These are phyloP conservation scores for Stellera chamaejasme DNA, from an alignment of 345 rosid species.

Conservation along the genomic window DNA sequence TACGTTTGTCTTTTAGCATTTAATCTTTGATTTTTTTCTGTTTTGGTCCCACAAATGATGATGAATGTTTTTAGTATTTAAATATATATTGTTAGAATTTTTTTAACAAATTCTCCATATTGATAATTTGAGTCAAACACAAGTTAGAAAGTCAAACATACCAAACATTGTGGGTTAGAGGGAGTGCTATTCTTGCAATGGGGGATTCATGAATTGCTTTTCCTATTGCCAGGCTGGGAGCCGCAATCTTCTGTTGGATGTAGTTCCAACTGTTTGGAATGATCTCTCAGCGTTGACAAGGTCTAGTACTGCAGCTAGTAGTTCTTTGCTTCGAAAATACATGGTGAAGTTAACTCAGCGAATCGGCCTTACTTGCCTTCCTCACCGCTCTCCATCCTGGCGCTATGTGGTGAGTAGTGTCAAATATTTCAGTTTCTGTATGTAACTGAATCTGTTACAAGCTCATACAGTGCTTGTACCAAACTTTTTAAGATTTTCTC, in stretches of 20 bases:
- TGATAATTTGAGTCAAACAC: too few relatives aligned
- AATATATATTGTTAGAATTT: too few relatives aligned
- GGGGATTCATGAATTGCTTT: not conserved
- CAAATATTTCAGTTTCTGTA: conserved; percentile 7
- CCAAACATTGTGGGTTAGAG: too few relatives aligned
- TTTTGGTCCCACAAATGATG: too few relatives aligned
- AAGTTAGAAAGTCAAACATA: too few relatives aligned
- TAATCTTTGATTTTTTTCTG: too few relatives aligned
- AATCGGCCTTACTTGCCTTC: conserved; percentile 79
- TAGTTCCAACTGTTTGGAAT: conserved; percentile 49
- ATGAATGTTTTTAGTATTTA: too few relatives aligned
- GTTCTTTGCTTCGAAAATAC: conserved; percentile 84
- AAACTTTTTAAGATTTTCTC: too few relatives aligned
- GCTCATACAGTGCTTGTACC: too few relatives aligned
- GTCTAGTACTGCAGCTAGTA: conserved; percentile 52
- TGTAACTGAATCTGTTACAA: not conserved
- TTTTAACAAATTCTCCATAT: too few relatives aligned
- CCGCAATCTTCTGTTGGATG: conserved; percentile 51
- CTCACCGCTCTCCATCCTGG: conserved; percentile 77
- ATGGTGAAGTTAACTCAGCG: conserved; percentile 80
- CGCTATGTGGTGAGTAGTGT: conserved; percentile 66
- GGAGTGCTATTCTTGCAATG: too few relatives aligned
- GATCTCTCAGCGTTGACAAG: conserved; percentile 52
- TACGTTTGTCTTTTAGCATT: too few relatives aligned
- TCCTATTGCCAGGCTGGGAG: conserved; percentile 66